These are phyloP conservation scores for Cajanus cajan DNA, from an alignment of 306 rosid species.

Conservation along the genomic window DNA sequence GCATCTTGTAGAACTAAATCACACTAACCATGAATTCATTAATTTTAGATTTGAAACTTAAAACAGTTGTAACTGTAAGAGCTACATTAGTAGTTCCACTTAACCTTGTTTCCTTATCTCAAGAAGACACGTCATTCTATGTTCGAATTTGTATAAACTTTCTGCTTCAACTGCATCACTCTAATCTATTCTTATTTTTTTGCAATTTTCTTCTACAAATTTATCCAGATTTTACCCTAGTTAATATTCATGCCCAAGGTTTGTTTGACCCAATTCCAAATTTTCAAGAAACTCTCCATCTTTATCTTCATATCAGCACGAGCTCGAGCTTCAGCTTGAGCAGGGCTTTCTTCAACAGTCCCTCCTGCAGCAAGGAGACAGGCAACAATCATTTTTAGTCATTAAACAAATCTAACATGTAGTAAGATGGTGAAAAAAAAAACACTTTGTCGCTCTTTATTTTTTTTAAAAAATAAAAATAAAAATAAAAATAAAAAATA, in stretches of 20 bases:
- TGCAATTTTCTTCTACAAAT: not conserved
- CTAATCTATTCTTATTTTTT: not conserved
- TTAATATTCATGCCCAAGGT: constrained; percentile 21
- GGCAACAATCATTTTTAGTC: not conserved
- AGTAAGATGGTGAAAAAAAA: no score
- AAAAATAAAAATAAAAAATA: no score
- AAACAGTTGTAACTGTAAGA: no score
- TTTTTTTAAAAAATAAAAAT: no score
- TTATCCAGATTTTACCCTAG: not conserved
- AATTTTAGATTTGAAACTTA: no score
- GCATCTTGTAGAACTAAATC: no score
- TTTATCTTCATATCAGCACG: constrained; percentile 52
- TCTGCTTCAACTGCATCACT: not conserved
- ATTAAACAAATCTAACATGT: not conserved
- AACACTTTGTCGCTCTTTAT: no score
- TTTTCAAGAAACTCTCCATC: constrained; percentile 43
- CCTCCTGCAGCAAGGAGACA: constrained; percentile 34
- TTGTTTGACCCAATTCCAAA: constrained; percentile 52
- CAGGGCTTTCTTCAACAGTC: constrained; percentile 57
- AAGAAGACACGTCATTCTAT: no score
- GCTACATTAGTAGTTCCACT: no score
- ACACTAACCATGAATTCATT: no score
- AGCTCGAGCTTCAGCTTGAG: constrained; percentile 70
- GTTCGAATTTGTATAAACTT: not conserved
- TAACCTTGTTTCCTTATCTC: no score